Conservation (phyloP, 1,139 yeast genomes). For the Eremothecium coryli region DNA sequence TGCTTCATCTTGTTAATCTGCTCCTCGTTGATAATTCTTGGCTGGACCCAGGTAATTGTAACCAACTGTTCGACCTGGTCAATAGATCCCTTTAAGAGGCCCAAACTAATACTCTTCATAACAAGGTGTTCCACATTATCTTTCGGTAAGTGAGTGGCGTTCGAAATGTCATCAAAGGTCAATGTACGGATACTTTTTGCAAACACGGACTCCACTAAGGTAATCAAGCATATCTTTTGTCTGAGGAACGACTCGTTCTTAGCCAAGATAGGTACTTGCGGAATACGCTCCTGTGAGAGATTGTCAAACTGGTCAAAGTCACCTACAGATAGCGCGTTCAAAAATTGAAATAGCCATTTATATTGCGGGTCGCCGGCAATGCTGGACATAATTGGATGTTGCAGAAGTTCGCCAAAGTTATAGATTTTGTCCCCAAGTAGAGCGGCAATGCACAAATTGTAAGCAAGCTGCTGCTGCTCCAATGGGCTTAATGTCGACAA, state of each 20-base stretch:
- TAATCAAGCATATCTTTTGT: slow-evolving; percentile 88
- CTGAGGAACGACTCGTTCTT: slow-evolving; percentile 59
- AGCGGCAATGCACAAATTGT: slow-evolving; percentile 80
- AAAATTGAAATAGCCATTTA: slow-evolving; percentile 65
- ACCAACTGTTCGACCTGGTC: slow-evolving; percentile 77
- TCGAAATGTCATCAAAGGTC: slow-evolving; percentile 62
- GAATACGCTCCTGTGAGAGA: slow-evolving; percentile 27
- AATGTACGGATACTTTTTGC: slow-evolving; percentile 66
- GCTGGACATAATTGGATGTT: slow-evolving; percentile 71
- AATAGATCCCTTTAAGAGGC: slow-evolving; percentile 74
- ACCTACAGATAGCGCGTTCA: slow-evolving; percentile 69
- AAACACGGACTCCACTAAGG: slow-evolving; percentile 81
- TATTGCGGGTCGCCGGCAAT: slow-evolving; percentile 44
- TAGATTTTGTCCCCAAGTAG: slow-evolving; percentile 85
- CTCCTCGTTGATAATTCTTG: slow-evolving; percentile 73
- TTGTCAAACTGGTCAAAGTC: slow-evolving; percentile 45
- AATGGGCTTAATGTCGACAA: slow-evolving; percentile 21
- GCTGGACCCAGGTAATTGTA: slow-evolving; percentile 89
- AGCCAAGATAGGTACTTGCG: slow-evolving; percentile 52
- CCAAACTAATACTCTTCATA: slow-evolving; percentile 82
- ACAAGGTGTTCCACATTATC: slow-evolving; percentile 77
- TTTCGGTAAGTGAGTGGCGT: slow-evolving; percentile 57
- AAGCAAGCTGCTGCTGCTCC: slow-evolving; percentile 53
- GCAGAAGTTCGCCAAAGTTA: slow-evolving; percentile 88
- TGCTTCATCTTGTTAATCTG: slow-evolving; percentile 72